A percentile compares a stretch with the other conserved stretches of the same genome.
Evolutionary conservation across 257 asterid species (phyloP).

Genomic region (Fraxinus quadrangulata): DNA sequence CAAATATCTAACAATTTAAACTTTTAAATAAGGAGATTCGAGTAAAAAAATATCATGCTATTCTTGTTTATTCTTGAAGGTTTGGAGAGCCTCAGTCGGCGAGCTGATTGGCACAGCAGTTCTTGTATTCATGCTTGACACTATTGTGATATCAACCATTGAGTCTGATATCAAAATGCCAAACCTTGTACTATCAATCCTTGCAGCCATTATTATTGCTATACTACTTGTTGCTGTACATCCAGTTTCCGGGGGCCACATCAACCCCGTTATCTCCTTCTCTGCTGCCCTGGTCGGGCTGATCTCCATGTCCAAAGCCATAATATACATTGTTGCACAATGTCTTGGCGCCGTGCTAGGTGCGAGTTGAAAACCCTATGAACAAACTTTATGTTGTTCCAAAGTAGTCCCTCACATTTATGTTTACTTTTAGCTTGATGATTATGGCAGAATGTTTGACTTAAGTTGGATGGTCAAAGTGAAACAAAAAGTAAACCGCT

Average conservation of each 20-base stretch:
- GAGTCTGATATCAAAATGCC: constrained; percentile 56
- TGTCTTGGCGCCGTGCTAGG: constrained; percentile 58
- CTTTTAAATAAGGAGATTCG: background rate
- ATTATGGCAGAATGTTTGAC: background rate
- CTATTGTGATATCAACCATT: constrained; percentile 61
- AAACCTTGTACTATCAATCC: constrained; percentile 50
- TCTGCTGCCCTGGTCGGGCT: constrained; percentile 74
- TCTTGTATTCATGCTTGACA: constrained; percentile 67
- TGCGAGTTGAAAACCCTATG: background rate
- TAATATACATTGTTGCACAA: constrained; percentile 57
- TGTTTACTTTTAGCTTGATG: too few species aligned
- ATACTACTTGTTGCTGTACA: constrained; percentile 69
- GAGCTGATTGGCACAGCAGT: constrained; percentile 74
- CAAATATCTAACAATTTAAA: background rate
- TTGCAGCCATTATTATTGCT: constrained; percentile 50
- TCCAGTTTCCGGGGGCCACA: constrained; percentile 84
- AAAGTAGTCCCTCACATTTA: too few species aligned
- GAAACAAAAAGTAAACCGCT: background rate
- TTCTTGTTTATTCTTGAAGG: constrained; percentile 35
- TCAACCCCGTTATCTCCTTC: constrained; percentile 77
- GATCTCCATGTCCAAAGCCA: constrained; percentile 62
- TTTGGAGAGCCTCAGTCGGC: constrained; percentile 76
- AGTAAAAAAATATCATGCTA: too few species aligned
- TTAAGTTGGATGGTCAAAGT: too few species aligned
- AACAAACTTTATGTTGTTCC: too few species aligned